phyloP scores from a whole-genome alignment of 495 filamentous ascomycete species.

The Glarea lozoyensis region DNA sequence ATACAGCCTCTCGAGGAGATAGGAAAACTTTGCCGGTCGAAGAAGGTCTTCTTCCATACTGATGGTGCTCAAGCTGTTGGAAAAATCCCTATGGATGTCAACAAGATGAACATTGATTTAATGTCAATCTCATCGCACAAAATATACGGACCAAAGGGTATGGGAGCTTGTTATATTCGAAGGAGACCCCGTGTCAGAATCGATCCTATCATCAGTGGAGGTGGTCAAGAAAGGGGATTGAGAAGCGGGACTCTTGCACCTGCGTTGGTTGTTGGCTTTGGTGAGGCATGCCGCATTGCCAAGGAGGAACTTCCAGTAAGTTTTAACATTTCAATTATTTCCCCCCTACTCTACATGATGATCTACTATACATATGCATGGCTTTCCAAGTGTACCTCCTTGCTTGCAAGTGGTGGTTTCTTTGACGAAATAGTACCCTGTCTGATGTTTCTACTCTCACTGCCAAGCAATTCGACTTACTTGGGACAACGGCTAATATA shows the following conservation, averaged over 20 bases:
- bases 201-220: slow-evolving; percentile 92
- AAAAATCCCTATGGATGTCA: slow-evolving; percentile 94
- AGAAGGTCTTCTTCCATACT: slow-evolving; percentile 98
- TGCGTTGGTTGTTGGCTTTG: slow-evolving; percentile 81
- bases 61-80: slow-evolving; percentile 94
- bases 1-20: slow-evolving; percentile 94
- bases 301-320: slow-evolving; percentile 83
- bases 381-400: slow-evolving; percentile 49
- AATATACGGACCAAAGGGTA: slow-evolving; percentile 96
- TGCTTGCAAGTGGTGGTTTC: slow-evolving; percentile 24
- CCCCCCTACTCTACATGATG: slow-evolving; percentile 37
- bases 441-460: slow-evolving; percentile 14
- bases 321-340: slow-evolving; percentile 15
- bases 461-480: not conserved
- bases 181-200: slow-evolving; percentile 85
- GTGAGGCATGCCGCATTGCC: slow-evolving; percentile 88
- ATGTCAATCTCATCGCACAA: slow-evolving; percentile 99
- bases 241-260: slow-evolving; percentile 91
- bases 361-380: slow-evolving; percentile 64
- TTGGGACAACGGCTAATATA: slow-evolving; percentile 23
- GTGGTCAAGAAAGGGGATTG: slow-evolving; percentile 90
- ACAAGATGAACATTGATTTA: slow-evolving; percentile 92
- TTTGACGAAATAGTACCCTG: slow-evolving; percentile 23
- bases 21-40: slow-evolving; percentile 79
- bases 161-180: slow-evolving; percentile 92